Evolutionary conservation across 2,329 filamentous ascomycete species (phyloP), one percentile per base, ranked within the genome.

Genomic region (Aspergillus novoparasiticus): DNA sequence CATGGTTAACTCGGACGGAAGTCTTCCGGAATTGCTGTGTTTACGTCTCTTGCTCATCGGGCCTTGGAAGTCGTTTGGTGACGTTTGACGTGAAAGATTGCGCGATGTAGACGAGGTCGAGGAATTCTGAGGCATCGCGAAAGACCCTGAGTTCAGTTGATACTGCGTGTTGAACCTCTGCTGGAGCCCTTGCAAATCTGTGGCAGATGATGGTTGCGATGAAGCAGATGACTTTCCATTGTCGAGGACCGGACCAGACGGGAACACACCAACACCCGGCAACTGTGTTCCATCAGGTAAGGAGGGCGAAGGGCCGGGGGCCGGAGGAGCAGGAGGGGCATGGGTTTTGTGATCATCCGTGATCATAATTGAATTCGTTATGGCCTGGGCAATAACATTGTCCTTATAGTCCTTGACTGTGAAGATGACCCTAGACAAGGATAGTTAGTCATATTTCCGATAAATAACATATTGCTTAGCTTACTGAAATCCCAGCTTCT

Each of bases 271-370:
- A 60, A 79, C 75, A 59, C 79, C 80, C 19, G 82, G 75, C 23
- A 82, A 71, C 64, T 79, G 76, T 43, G 75, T 75, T 39, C 72
- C 75, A 66, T 80, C 77, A n/a, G 74, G 69, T 32, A 78, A 61
- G 11, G 74, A 71, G 41, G 78, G 72, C 14, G 70, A 77, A 16
- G 76, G 72, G 6, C 77, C 67, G 50, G 76, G 64, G 62, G 73
- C 68, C 62, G 78, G 68, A 59, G 74, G 72, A 57, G 71, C 80
- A 61, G 71, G 76, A 67, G 83, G 78, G 57, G 83, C 77, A 70
- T 92, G 90, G 9, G 93, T 97, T 81, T 98, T 98, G 82, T 98
- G 94, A 73, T 99, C 94, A 75, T 99, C 94, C 1, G 95, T 98
- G 67, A 98, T 97, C 86, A 97, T 94, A 68, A 98, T 96, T 0